phyloP scores from a whole-genome alignment of 345 rosid genomes.

The Iberis pinnata region DNA sequence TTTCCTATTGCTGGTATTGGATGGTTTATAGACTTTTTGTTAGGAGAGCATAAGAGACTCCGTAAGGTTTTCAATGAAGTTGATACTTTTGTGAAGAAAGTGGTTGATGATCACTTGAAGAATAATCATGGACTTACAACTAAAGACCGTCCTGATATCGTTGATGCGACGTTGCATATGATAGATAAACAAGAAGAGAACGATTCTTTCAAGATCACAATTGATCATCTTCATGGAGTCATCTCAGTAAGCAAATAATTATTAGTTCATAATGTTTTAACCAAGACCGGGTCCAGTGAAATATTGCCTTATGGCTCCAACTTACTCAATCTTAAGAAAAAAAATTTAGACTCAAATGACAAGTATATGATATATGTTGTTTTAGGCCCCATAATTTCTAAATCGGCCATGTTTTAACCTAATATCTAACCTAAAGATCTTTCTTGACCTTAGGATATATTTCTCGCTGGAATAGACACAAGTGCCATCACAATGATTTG shows the following conservation, averaged over 20 bases:
- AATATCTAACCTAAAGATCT: not conserved
- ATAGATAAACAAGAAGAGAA: slow-evolving; percentile 7
- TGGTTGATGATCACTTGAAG: slow-evolving; percentile 19
- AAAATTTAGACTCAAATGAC: too few species aligned
- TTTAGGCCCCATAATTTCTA: too few species aligned
- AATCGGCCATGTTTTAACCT: not conserved
- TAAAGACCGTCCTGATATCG: slow-evolving; percentile 15
- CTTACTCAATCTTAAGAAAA: too few species aligned
- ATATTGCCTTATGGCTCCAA: too few species aligned
- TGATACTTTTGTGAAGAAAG: slow-evolving; percentile 14
- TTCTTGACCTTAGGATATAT: slow-evolving; percentile 16
- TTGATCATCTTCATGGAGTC: slow-evolving; percentile 21
- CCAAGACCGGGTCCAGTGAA: too few species aligned
- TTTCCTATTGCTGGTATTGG: slow-evolving; percentile 20
- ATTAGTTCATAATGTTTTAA: not conserved
- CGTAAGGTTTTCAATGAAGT: slow-evolving; percentile 2
- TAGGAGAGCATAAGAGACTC: slow-evolving; percentile 13
- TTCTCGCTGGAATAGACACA: slow-evolving; percentile 20
- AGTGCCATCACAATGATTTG: slow-evolving; percentile 24
- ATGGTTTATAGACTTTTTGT: slow-evolving; percentile 13
- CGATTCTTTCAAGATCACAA: slow-evolving; percentile 11
- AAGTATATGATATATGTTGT: too few species aligned
- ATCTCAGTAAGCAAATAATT: slow-evolving; percentile 4
- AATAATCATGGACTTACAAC: not conserved
- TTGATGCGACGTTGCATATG: slow-evolving; percentile 7